phyloP scores from a whole-genome alignment of 306 rosid genomes.

The Glycine soja region DNA sequence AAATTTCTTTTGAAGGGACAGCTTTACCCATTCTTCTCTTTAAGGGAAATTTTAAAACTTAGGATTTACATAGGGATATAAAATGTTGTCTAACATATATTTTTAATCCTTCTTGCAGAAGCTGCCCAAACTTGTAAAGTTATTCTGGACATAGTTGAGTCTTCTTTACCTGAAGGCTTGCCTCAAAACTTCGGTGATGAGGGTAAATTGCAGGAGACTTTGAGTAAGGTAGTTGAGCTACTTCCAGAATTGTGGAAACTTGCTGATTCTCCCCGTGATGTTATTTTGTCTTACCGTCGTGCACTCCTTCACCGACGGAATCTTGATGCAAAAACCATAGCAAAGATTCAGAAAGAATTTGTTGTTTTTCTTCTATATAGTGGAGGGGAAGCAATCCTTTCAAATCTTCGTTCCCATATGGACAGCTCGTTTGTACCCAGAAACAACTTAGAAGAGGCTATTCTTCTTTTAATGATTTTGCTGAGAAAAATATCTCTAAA shows the following conservation, averaged over 20 bases:
- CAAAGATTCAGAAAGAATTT: slow-evolving; percentile 86
- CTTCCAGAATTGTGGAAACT: slow-evolving; percentile 95
- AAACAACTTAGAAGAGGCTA: slow-evolving; percentile 93
- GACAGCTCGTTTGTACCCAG: slow-evolving; percentile 82
- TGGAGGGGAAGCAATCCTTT: slow-evolving; percentile 85
- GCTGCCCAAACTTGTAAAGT: slow-evolving; percentile 89
- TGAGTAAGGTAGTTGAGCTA: slow-evolving; percentile 74
- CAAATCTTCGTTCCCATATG: slow-evolving; percentile 81
- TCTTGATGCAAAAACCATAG: slow-evolving; percentile 63
- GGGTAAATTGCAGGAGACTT: slow-evolving; percentile 90
- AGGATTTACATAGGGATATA: slow-evolving; percentile 39
- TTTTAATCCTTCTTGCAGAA: slow-evolving; percentile 74
- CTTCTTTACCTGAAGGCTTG: slow-evolving; percentile 87
- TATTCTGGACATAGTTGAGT: slow-evolving; percentile 84
- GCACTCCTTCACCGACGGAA: slow-evolving; percentile 83
- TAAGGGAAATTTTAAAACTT: not conserved
- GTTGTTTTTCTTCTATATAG: slow-evolving; percentile 81
- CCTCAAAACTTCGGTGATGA: slow-evolving; percentile 77
- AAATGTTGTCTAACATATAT: slow-evolving; percentile 44
- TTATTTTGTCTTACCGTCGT: slow-evolving; percentile 74
- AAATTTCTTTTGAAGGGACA: no score
- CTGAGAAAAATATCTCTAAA: slow-evolving; percentile 64
- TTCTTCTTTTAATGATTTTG: slow-evolving; percentile 86
- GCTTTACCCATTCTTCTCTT: no score
- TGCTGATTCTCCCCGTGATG: slow-evolving; percentile 74